Conservation (phyloP, 208 protist species). For the Novymonas esmeraldas region DNA sequence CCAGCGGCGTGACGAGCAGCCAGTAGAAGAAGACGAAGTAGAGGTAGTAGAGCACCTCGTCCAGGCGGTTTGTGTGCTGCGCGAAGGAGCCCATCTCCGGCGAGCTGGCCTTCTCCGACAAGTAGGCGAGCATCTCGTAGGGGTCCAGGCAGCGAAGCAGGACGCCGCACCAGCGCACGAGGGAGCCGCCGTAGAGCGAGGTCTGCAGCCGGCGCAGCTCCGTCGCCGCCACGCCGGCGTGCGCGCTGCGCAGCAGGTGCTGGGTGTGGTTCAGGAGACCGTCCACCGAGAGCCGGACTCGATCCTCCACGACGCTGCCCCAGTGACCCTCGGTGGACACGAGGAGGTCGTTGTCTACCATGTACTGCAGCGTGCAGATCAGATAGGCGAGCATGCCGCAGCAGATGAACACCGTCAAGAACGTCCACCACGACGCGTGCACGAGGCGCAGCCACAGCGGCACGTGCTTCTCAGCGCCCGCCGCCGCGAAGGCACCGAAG, state of each 20-base stretch:
- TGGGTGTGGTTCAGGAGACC: conserved; percentile 42
- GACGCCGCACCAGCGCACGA: conserved; percentile 34
- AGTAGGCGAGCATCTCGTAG: conserved; percentile 69
- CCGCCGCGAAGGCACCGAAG: conserved; percentile 51
- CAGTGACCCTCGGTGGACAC: conserved; percentile 53
- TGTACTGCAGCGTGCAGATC: conserved; percentile 58
- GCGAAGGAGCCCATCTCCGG: conserved; percentile 53
- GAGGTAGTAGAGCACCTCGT: conserved; percentile 71
- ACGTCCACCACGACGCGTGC: conserved; percentile 58
- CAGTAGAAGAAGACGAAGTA: conserved; percentile 83
- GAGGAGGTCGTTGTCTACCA: conserved; percentile 57
- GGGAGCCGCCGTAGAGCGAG: conserved; percentile 30
- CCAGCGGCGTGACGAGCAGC: conserved; percentile 76
- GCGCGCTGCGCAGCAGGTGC: conserved; percentile 31
- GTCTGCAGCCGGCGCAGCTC: conserved; percentile 20
- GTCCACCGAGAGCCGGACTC: conserved; percentile 38
- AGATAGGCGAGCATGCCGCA: conserved; percentile 53
- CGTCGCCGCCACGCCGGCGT: conserved; percentile 5
- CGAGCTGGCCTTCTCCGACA: conserved; percentile 55
- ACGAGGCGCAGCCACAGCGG: conserved; percentile 43
- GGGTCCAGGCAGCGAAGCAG: conserved; percentile 57
- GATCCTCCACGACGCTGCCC: conserved; percentile 65
- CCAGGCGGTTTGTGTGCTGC: conserved; percentile 35
- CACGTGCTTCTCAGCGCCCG: conserved; percentile 40
- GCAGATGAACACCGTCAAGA: conserved; percentile 51